Evolutionary conservation across 2,329 filamentous ascomycete species (phyloP), one percentile per base, ranked within the genome.

Genomic region (Reticulascus tulasneorum): DNA sequence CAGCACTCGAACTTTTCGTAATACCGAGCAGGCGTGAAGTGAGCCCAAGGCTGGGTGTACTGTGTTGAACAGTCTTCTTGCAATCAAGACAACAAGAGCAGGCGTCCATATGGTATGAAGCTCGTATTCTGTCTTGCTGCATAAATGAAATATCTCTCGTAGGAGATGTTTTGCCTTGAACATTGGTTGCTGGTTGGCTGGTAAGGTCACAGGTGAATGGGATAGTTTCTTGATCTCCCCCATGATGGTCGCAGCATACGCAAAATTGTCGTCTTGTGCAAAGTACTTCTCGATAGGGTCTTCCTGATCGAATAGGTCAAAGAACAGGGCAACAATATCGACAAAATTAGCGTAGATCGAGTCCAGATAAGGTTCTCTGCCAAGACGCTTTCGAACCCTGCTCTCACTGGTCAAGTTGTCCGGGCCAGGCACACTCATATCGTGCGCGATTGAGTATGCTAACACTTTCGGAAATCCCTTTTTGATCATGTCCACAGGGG

Each of bases 1-100:
- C 12, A 97, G 63, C 8, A 96, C 76, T 22, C 89, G 77, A 29
- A 97, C 73, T 54, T 94, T 95, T 24, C 90, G 82, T 33, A 98
- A 73, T 4, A 95, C 80, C 2, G 88, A 84, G 55, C 88, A 93
- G 23, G 86, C 84, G 58, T 96, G 86, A 6, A 96, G 67, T 15
- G 93, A 85, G 0, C 93, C 94, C 6, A 97, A 66, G 1, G 89
- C 86, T 15, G 84, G 77, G 51, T 94, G 82, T 13, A 96, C 83
- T 2, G 82, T 83, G 54, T 88, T 84, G 36, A 98, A 67, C 4
- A 98, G 71, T 45, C 76, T 82, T 33, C 94, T 79, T 35, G 85
- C 79, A 18, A 94, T 75, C 40, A 81, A 84, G 1, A 82, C 77
- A 33, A 89, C 80, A 25, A 90, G 65, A 4, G 84, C 73, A 6